Percentiles rank a stretch among this genome's conserved stretches.
These are phyloP conservation scores for Umbilicaria muhlenbergii DNA, from an alignment of 495 filamentous ascomycete species.

Conservation along the genomic window DNA sequence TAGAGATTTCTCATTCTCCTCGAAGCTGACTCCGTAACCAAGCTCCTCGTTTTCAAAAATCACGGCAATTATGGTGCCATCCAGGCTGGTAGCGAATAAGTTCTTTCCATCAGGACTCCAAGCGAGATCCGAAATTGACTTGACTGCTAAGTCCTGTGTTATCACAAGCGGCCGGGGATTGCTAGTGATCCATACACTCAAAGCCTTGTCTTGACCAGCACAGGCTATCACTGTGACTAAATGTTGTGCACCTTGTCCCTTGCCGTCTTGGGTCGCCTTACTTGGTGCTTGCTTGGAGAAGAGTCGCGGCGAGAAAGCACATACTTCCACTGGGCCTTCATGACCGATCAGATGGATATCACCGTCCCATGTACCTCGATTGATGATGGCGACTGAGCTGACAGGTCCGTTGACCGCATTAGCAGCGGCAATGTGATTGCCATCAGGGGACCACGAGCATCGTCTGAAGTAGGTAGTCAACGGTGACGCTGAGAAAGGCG, in stretches of 20 bases:
- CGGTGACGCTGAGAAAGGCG: slow-evolving; percentile 75
- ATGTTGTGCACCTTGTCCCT: slow-evolving; percentile 18
- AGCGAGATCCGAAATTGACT: slow-evolving; percentile 83
- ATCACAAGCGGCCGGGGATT: slow-evolving; percentile 81
- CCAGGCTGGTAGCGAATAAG: slow-evolving; percentile 70
- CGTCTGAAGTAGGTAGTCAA: slow-evolving; percentile 93
- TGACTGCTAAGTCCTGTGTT: slow-evolving; percentile 69
- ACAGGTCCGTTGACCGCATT: slow-evolving; percentile 96
- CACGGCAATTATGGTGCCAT: slow-evolving; percentile 69
- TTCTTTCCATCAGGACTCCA: slow-evolving; percentile 90
- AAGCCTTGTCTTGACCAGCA: slow-evolving; percentile 86
- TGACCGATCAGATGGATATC: slow-evolving; percentile 97
- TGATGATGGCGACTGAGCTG: slow-evolving; percentile 90
- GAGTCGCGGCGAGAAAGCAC: slow-evolving; percentile 84
- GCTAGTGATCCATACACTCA: slow-evolving; percentile 95
- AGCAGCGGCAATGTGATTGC: slow-evolving; percentile 89
- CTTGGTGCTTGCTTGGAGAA: slow-evolving; percentile 56
- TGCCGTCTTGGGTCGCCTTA: slow-evolving; percentile 26
- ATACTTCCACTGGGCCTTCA: slow-evolving; percentile 92
- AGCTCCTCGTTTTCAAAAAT: slow-evolving; percentile 59
- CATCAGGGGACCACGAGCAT: slow-evolving; percentile 95
- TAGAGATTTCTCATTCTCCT: slow-evolving; percentile 83
- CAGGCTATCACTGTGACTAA: slow-evolving; percentile 94
- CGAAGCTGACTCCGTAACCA: slow-evolving; percentile 53
- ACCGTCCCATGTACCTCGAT: slow-evolving; percentile 82